Conservation (phyloP, 2,329 filamentous ascomycete genomes). For the Saccharata proteae region DNA sequence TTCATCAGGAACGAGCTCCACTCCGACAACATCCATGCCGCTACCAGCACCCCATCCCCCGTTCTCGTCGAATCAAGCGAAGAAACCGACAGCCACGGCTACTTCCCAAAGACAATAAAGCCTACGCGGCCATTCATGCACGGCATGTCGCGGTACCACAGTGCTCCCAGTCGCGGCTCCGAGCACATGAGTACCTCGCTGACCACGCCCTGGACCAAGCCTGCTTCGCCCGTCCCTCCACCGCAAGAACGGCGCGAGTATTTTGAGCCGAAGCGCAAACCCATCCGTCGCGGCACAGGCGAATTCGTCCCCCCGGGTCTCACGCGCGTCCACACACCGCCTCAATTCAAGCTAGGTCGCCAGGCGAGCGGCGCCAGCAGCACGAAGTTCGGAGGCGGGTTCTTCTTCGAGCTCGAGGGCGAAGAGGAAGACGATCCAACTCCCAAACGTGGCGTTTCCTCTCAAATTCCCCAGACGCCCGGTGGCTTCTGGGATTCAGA, state of each 20-base stretch:
- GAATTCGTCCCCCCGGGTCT: slow-evolving; percentile 18
- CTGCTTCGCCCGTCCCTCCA: background rate
- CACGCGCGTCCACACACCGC: slow-evolving; percentile 17
- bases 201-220: too few relatives aligned
- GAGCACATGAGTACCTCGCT: too few relatives aligned
- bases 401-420: slow-evolving; percentile 19
- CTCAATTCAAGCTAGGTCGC: slow-evolving; percentile 13
- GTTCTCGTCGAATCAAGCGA: too few relatives aligned
- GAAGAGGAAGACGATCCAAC: background rate
- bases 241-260: background rate
- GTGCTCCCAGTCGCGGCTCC: too few relatives aligned
- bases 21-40: too few relatives aligned
- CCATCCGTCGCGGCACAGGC: background rate
- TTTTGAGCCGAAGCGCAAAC: background rate
- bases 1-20: too few relatives aligned
- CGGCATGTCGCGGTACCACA: too few relatives aligned
- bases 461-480: slow-evolving; percentile 9
- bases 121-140: too few relatives aligned
- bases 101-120: too few relatives aligned
- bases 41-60: too few relatives aligned
- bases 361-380: slow-evolving; percentile 19
- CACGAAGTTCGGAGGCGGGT: too few relatives aligned
- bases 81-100: too few relatives aligned
- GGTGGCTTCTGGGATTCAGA: slow-evolving; percentile 24
- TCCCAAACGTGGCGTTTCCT: slow-evolving; percentile 7